Evolutionary conservation across 1,284 basidiomycete species (phyloP), one percentile per base, ranked within the genome.

Genomic region (Heterobasidion occidentale): DNA sequence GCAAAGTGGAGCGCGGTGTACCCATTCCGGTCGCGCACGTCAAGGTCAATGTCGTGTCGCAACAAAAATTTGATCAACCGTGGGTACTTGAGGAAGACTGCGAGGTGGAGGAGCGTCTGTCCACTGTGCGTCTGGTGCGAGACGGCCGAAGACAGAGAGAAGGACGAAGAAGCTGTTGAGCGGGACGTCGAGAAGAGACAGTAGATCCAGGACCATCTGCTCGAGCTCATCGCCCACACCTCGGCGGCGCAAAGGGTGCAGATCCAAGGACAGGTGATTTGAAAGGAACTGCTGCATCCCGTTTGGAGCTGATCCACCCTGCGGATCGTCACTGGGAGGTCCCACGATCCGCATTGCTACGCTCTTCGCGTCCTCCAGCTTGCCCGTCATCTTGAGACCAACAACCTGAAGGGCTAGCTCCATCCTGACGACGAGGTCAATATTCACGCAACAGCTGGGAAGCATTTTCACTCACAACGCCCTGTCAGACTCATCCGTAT

Each of bases 361-460:
- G 61, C 94, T 91, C 69, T 91, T 88, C 3, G 94, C 92, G 57
- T 94, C 91, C 64, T 96, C 92, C 54, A 96, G 87, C 67, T 93
- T 91, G 44, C 94, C 94, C 0, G 93, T 97, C 92, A 97, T 95
- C 75, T 96, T 94, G 60, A 97, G 74, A 1, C 94, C 94, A 33
- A 98, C 93, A 9, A 97, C 93, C 67, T 96, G 93, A 7, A 98
- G 75, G 51, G 94, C 94, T 56, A 97, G 80, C 69, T 97, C 94
- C 93, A 97, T 95, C 60, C 90, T 92, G 63, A 51, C 52, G 58
- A 55, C 57, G 51, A 52, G 20, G 56, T 64, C 46, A 71, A 55
- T 55, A 62, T 58, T 57, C 59, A 49, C 59, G 38, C 58, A 47
- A n/a, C 34, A 51, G 2, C 53, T 46, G 60, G 12, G 51, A 42